phyloP scores from a whole-genome alignment of 805 yeast genomes.

The Schwanniomyces sp. region DNA sequence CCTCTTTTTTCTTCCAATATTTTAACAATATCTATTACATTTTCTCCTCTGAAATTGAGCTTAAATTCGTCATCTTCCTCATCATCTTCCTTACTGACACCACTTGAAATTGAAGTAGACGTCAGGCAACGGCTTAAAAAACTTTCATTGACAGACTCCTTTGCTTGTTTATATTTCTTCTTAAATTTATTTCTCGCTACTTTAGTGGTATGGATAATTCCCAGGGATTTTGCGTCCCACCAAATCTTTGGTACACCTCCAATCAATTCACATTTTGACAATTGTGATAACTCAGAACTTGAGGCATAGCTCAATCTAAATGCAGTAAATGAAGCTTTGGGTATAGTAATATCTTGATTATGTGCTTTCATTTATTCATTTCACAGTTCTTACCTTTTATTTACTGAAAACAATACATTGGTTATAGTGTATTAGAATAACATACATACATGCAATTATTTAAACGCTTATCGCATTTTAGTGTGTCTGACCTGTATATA shows the following conservation, averaged over 20 bases:
- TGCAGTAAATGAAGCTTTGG: conserved; percentile 59
- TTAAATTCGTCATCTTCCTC: conserved; percentile 5
- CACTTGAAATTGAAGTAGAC: background rate
- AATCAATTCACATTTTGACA: conserved; percentile 48
- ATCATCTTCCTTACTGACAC: background rate
- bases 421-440: background rate
- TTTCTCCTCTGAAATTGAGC: background rate
- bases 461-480: background rate
- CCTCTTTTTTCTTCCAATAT: conserved; percentile 4
- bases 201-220: conserved; percentile 15
- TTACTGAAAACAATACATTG: background rate
- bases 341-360: conserved; percentile 24
- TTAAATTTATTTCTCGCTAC: conserved; percentile 12
- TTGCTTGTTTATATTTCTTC: conserved; percentile 8
- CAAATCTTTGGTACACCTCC: conserved; percentile 63
- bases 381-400: background rate
- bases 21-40: background rate
- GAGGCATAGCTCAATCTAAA: conserved; percentile 56
- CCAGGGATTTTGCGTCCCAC: conserved; percentile 39
- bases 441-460: background rate
- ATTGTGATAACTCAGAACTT: conserved; percentile 46
- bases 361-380: background rate
- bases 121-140: conserved; percentile 3
- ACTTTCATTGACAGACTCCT: conserved; percentile 7
- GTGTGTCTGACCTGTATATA: background rate